Evolutionary conservation across 1,284 basidiomycete species (phyloP).

Genomic region (Tremellales sp.): DNA sequence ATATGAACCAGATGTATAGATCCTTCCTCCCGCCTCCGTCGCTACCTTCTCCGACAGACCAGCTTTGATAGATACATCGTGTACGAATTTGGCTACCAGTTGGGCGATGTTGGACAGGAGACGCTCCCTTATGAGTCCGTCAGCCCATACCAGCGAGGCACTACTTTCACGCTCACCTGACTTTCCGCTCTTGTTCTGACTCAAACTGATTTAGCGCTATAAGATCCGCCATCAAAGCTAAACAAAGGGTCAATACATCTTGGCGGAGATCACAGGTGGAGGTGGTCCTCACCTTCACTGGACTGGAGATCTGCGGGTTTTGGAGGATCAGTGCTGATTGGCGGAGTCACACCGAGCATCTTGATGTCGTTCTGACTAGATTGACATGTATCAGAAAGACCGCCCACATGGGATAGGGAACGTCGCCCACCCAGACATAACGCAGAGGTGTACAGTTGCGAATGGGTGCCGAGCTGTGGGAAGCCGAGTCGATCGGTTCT

Average conservation of each 20-base stretch:
- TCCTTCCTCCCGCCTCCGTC: constrained; percentile 86
- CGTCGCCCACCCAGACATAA: no score
- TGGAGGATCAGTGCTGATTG: constrained; percentile 73
- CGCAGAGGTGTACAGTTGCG: no score
- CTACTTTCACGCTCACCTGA: constrained; percentile 61
- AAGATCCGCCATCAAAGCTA: constrained; percentile 66
- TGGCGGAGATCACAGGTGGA: background rate
- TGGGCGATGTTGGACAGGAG: constrained; percentile 86
- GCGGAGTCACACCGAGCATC: constrained; percentile 64
- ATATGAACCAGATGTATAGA: constrained; percentile 98
- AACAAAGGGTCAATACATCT: background rate
- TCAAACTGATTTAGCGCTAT: constrained; percentile 84
- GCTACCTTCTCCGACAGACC: constrained; percentile 86
- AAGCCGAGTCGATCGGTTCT: no score
- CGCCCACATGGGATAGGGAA: no score
- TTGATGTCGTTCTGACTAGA: constrained; percentile 16
- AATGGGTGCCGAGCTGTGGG: no score
- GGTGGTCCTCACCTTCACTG: constrained; percentile 67
- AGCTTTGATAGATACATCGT: constrained; percentile 67
- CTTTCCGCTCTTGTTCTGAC: constrained; percentile 79
- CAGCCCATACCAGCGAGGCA: background rate
- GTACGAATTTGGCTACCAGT: constrained; percentile 92
- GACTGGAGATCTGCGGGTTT: constrained; percentile 67
- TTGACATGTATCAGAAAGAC: background rate
- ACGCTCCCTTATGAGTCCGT: constrained; percentile 64